These are phyloP conservation scores for Heimioporus sp. DNA, from an alignment of 768 basidiomycete genomes.

Conservation along the genomic window DNA sequence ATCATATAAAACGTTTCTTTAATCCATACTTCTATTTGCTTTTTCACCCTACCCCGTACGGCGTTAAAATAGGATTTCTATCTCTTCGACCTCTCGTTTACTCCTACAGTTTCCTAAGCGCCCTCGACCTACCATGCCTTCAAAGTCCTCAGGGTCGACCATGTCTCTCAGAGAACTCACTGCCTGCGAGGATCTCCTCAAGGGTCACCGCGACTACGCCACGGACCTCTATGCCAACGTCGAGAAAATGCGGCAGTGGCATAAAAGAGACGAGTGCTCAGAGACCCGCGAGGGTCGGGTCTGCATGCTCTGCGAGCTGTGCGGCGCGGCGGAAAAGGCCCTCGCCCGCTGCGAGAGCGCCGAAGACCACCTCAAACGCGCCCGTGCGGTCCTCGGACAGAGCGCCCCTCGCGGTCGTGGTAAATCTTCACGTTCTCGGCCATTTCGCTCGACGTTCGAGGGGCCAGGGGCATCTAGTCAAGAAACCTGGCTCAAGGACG, in stretches of 20 bases:
- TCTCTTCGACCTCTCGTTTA: neutral
- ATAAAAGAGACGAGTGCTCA: slow-evolving; percentile 1
- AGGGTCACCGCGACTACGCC: slow-evolving; percentile 6
- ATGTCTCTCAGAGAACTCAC: slow-evolving; percentile 15
- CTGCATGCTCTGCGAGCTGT: slow-evolving; percentile 14
- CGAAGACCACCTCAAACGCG: slow-evolving; percentile 4
- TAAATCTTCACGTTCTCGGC: neutral
- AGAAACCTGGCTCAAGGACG: slow-evolving; percentile 6
- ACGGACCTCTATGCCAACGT: slow-evolving; percentile 9
- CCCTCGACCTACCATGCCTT: slow-evolving; percentile 1
- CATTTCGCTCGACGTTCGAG: neutral
- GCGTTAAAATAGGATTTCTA: neutral
- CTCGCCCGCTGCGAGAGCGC: slow-evolving; percentile 5
- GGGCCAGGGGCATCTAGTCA: neutral
- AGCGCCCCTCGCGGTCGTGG: neutral
- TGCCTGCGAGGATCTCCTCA: slow-evolving; percentile 14
- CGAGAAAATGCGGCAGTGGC: neutral
- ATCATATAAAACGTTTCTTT: too few relatives aligned
- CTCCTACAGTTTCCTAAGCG: neutral
- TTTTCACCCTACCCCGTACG: too few relatives aligned
- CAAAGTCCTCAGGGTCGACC: neutral
- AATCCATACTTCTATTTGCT: too few relatives aligned
- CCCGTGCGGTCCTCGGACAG: slow-evolving; percentile 7
- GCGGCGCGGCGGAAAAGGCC: slow-evolving; percentile 1
- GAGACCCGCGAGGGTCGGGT: neutral